Base-by-base conservation (phyloP, 2,329 filamentous ascomycete species). In the Apiospora phragmitis region DNA sequence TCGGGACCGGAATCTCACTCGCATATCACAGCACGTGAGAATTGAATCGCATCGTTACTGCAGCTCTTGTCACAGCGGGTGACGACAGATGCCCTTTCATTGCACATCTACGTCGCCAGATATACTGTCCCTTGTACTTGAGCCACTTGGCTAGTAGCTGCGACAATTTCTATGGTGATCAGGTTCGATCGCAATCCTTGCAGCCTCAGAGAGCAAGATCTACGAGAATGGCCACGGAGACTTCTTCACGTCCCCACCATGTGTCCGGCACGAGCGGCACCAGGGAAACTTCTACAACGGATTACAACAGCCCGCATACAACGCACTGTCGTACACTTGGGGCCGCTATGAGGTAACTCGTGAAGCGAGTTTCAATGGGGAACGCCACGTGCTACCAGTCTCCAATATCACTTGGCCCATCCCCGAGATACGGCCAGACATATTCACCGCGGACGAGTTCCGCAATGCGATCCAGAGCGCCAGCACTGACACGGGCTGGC, bases 291-390 rank as follows among this genome's bases (percentile, higher is more conserved):
- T 24, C 9, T 55, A 55, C 21, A 24, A 55, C 65, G 32, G 26
- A 8, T 9, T 29, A 24, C 16, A 41, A 6, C 5, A 51, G 29
- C 67, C 67, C 29, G 38, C 21, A 18, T 68, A 68, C n/a, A 55
- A 49, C 45, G 55, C 51, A 11, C 21, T 68, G 5, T 32, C 42
- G 5, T 68, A 68, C 29, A 68, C 67, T n/a, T 68, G 67, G 67
- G 67, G 67, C 5, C 67, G 67, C 3, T 68, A 9, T 42, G 26
- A 35, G 47, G 21, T 68, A 12, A 21, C 16, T 6, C 9, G 41
- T 6, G 41, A 14, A 9, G 16, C 3, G 3, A 3, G 12, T 8
- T 6, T 12, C 41, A 14, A 43, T 7, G 41, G 16, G 16, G 45
- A 38, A 26, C 26, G 16, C 45, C 42, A 4, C 16, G 26, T 47